Evolutionary conservation across 2,329 filamentous ascomycete genomes (phyloP), one percentile per base, ranked within the genome.

Genomic region (Cyclaneusma minus): DNA sequence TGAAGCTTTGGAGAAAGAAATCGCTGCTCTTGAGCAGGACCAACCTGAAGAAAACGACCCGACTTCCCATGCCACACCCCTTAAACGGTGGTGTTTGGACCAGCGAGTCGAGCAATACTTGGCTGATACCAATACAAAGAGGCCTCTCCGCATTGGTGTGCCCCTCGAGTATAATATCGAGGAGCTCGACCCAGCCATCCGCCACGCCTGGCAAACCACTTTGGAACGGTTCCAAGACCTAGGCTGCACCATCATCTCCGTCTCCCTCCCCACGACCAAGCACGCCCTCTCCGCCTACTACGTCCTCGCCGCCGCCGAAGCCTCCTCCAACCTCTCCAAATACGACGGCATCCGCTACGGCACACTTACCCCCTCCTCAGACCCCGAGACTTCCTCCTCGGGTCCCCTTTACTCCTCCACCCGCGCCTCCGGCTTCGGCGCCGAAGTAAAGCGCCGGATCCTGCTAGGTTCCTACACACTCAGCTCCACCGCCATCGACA

Each of bases 321-420:
- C 89, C 3, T 83, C 83, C 2, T 95, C 87, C 10, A 98, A 98
- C 43, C 68, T 98, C 3, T 82, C 89, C 30, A 94, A 92, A 49
- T 98, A 94, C 49, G 91, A 98, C 42, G 89, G 89, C 12, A 71
- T 95, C n/a, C 77, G 89, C 7, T 98, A 92, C 51, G 89, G 89
- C 2, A 61, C 59, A 24, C 13, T 12, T 8, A 7, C 22, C 7
- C 10, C 22, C 7, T 7, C 22, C 7, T 8, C 22, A n/a, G 12
- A 7, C 7, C 22, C 12, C 7, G 22, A 24, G 13, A 13, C 22
- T 7, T 29, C 43, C 6, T 62, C 59, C 24, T 60, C 73, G 32
- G 69, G 68, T 29, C 57, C 63, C 5, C 58, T 92, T 2, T 95
- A 89, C 49, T 71, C 84, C 0, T 60, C 64, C 21, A 83, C 80